Conservation (phyloP, 2,329 filamentous ascomycete genomes). For the Aspergillus unguis region DNA sequence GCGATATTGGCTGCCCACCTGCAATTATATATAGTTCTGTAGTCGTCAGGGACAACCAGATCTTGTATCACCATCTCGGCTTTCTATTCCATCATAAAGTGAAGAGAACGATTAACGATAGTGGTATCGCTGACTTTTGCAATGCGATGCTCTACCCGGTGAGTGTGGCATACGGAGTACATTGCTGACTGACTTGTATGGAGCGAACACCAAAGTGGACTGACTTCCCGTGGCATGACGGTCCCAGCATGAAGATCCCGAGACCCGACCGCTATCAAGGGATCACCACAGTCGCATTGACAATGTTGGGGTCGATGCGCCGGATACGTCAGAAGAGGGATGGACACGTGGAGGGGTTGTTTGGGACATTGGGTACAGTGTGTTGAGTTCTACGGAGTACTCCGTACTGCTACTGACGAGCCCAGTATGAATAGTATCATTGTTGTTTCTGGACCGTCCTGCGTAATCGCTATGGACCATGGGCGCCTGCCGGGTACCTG, state of each 20-base stretch:
- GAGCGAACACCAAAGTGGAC: neutral
- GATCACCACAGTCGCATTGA: neutral
- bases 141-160: neutral
- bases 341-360: constrained; percentile 16
- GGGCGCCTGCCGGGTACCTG: neutral
- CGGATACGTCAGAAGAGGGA: constrained; percentile 16
- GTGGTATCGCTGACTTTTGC: neutral
- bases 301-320: constrained; percentile 7
- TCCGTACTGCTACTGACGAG: no score
- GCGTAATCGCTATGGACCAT: no score
- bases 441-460: no score
- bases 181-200: neutral
- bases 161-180: neutral
- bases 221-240: neutral
- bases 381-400: no score
- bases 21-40: neutral
- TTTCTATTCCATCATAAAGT: neutral
- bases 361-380: no score
- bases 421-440: no score
- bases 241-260: neutral
- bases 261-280: constrained; percentile 4
- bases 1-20: neutral
- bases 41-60: constrained; percentile 5
- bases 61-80: neutral
- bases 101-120: neutral